Base-by-base conservation (phyloP, 2,329 filamentous ascomycete species). In the Sclerotinia spermophila region DNA sequence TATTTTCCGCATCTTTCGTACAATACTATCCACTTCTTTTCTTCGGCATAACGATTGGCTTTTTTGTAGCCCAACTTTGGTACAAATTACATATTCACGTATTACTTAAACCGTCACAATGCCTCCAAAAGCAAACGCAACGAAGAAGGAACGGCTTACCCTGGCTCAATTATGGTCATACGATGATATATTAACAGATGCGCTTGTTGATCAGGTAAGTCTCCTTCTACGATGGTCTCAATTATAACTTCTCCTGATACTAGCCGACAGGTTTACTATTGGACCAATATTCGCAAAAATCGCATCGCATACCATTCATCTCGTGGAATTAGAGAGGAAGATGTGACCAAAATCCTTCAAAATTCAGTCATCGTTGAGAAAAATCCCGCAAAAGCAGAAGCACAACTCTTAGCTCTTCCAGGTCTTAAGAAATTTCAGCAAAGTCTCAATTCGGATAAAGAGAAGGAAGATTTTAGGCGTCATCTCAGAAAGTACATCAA, bases 261-360 rank as follows among this genome's bases (percentile, higher is more conserved):
- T 35, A 40, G 24, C 73, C 48, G 68, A 70, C 75, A 97, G 95
- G 91, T 93, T 15, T 97, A 92, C 81, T 99, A 96, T 84, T 98
- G 96, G 95, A 95, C 95, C 8, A 92, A 88, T 5, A 97, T 97
- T 71, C 94, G 95, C 74, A 99, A 99, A 82, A 97, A 98, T 78
- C 90, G 92, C 72, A 89, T 89, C 70, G 93, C 92, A 69, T 98
- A 97, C 81, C 92, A 92, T 77, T 87, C 93, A 0, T 93, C 92
- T 10, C 90, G 96, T 73, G 93, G 93, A 55, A 85, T 98, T 66
- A 88, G 87, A 68, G 86, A 89, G 76, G 85, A 86, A 69, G 87
- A 88, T 59, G 86, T 91, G 51, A 80, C 85, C 61, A 84, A 86
- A 74, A 87, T 90, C 69, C 83, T 90, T 11, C 87, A 89, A 76